Percentiles rank a stretch among this genome's conserved stretches.
These are phyloP conservation scores for Saxispiralis lemnorum DNA, from an alignment of 495 filamentous ascomycete species.

Conservation along the genomic window DNA sequence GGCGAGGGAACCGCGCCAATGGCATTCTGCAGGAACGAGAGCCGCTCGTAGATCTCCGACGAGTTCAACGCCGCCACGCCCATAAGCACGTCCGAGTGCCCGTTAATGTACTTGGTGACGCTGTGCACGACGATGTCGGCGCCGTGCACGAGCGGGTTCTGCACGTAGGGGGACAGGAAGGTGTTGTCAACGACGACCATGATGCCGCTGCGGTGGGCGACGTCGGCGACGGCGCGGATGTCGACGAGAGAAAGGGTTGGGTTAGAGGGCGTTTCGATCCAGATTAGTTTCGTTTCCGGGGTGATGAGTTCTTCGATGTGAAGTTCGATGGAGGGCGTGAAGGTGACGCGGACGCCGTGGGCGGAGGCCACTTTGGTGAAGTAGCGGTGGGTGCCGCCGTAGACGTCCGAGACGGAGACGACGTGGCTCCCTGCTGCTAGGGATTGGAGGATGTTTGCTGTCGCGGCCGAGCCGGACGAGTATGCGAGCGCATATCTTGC, in stretches of 20 bases:
- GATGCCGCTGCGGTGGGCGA: slow-evolving; percentile 76
- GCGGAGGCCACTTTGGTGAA: slow-evolving; percentile 95
- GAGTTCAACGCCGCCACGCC: slow-evolving; percentile 92
- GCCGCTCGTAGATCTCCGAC: slow-evolving; percentile 51
- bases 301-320: slow-evolving; percentile 70
- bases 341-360: slow-evolving; percentile 87
- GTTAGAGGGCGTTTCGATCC: slow-evolving; percentile 93
- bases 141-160: slow-evolving; percentile 87
- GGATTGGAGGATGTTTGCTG: slow-evolving; percentile 80
- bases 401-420: slow-evolving; percentile 89
- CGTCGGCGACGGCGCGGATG: slow-evolving; percentile 62
- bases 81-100: slow-evolving; percentile 96
- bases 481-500: slow-evolving; percentile 89
- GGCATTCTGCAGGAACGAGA: slow-evolving; percentile 89
- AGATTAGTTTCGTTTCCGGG: slow-evolving; percentile 81
- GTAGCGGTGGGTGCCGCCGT: slow-evolving; percentile 93
- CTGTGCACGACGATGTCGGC: slow-evolving; percentile 97
- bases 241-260: slow-evolving; percentile 84
- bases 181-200: slow-evolving; percentile 97
- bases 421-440: slow-evolving; percentile 85
- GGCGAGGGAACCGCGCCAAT: slow-evolving; percentile 86
- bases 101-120: slow-evolving; percentile 99
- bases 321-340: slow-evolving; percentile 75
- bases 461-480: slow-evolving; percentile 85
- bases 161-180: slow-evolving; percentile 86